These are phyloP conservation scores for Orbilia ellipsospora DNA, from an alignment of 2,329 filamentous ascomycete genomes.

Conservation along the genomic window DNA sequence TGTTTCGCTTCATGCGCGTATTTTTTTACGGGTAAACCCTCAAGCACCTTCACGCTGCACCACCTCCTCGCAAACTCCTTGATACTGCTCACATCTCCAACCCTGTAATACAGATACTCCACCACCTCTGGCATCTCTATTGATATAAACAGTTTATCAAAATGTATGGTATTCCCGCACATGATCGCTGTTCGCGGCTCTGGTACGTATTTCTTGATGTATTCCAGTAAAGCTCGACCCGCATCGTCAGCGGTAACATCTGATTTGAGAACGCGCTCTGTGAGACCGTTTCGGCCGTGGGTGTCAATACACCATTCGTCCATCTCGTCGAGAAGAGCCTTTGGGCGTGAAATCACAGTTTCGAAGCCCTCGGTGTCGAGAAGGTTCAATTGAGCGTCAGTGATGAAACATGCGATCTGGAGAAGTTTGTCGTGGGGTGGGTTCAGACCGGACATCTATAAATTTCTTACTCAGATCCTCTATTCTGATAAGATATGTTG, in stretches of 20 bases:
- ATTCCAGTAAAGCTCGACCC: constrained; percentile 77
- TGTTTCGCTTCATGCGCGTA: constrained; percentile 82
- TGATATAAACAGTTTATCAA: constrained; percentile 83
- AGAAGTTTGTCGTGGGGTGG: constrained; percentile 83
- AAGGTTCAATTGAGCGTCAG: constrained; percentile 79
- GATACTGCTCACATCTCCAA: constrained; percentile 89
- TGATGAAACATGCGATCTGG: constrained; percentile 92
- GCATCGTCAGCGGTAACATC: constrained; percentile 77
- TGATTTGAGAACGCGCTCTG: constrained; percentile 78
- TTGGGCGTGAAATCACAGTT: constrained; percentile 78
- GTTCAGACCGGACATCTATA: constrained; percentile 90
- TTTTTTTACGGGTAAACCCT: constrained; percentile 76
- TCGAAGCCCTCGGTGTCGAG: constrained; percentile 83
- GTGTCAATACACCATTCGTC: constrained; percentile 87
- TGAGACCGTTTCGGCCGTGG: constrained; percentile 84
- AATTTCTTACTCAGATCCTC: too few species aligned
- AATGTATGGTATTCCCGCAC: constrained; percentile 93
- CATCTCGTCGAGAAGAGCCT: constrained; percentile 79
- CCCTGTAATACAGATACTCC: constrained; percentile 85
- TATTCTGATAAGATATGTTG: background rate
- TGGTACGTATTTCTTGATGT: constrained; percentile 79
- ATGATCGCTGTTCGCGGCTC: constrained; percentile 75
- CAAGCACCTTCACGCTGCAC: constrained; percentile 72
- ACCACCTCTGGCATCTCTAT: constrained; percentile 76
- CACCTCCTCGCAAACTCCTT: constrained; percentile 91